Evolutionary conservation across 768 basidiomycete species (phyloP), one percentile per base, ranked within the genome.

Genomic region (Mycena alexandri): DNA sequence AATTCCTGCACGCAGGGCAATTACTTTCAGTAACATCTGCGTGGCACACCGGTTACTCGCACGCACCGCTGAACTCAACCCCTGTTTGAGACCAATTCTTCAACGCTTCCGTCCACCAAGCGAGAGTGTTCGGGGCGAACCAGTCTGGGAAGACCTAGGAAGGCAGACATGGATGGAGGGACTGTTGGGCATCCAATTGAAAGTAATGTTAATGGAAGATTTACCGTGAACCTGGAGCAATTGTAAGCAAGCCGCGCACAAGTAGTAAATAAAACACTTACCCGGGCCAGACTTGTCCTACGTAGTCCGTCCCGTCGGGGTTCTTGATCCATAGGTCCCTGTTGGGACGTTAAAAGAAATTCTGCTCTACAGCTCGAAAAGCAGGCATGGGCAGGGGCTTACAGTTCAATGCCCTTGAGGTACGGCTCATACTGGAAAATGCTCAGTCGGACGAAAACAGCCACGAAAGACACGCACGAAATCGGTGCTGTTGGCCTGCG

Each of bases 231-330:
- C 54, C 56, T 57, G 55, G 55, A 42, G 55, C 55, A 57, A 44
- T 43, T 57, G 55, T 57, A 57, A 57, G 55, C 55, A 57, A 57
- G 55, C 42, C 55, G 55, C 55, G 55, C 55, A 42, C 42, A 57
- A 54, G 52, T 38, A 57, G 42, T 57, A 41, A 44, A 57, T 43
- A 44, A 57, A 44, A 57, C 55, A 57, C 25, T 57, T 87, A 89
- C 43, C 92, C 90, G n/a, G 92, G 91, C 91, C 90, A 93, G 14
- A 92, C 92, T 73, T 89, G 83, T 14, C 93, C 93, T 4, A 92
- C 75, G 76, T 91, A 93, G 70, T 89, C 84, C 46, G 88, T 84
- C 1, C 88, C 89, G 72, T 93, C 89, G 1, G 89, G 89, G 74
- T 93, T 93, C 71, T 87, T 92, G 58, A 94, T 85, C 75, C 89